A percentile compares a stretch with the other conserved stretches of the same genome.
phyloP scores from a whole-genome alignment of 1,139 yeast genomes.

The Blastobotrys proliferans region DNA sequence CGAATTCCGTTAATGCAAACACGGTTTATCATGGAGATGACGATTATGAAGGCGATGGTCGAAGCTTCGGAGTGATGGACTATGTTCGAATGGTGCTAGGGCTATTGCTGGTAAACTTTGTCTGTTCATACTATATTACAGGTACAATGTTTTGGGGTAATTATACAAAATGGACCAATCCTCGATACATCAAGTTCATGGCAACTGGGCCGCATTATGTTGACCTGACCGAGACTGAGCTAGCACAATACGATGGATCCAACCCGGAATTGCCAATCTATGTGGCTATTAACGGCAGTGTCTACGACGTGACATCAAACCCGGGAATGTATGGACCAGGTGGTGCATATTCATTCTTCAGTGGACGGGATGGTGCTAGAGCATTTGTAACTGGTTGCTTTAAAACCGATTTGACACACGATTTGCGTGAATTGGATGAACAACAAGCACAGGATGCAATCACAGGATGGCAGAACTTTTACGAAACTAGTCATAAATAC shows the following conservation, averaged over 20 bases:
- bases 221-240: slow-evolving; percentile 45
- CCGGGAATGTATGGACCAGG: slow-evolving; percentile 58
- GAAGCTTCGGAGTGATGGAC: slow-evolving; percentile 7
- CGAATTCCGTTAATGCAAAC: background rate
- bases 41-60: slow-evolving; percentile 9
- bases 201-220: slow-evolving; percentile 27
- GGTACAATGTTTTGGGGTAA: slow-evolving; percentile 40
- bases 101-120: slow-evolving; percentile 44
- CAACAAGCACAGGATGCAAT: slow-evolving; percentile 32
- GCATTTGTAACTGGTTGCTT: slow-evolving; percentile 80
- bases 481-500: slow-evolving; percentile 44
- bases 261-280: slow-evolving; percentile 52
- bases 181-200: slow-evolving; percentile 39
- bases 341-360: slow-evolving; percentile 57
- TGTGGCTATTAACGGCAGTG: slow-evolving; percentile 61
- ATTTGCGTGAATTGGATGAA: slow-evolving; percentile 55
- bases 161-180: slow-evolving; percentile 49
- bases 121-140: slow-evolving; percentile 38
- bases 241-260: slow-evolving; percentile 52
- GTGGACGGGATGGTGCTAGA: slow-evolving; percentile 69
- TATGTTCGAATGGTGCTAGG: slow-evolving; percentile 8
- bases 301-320: slow-evolving; percentile 64
- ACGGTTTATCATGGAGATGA: slow-evolving; percentile 8
- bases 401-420: slow-evolving; percentile 54
- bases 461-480: slow-evolving; percentile 53